Evolutionary conservation across 208 protist genomes (phyloP).

Genomic region (Herpetomonas samuelpessoai): DNA sequence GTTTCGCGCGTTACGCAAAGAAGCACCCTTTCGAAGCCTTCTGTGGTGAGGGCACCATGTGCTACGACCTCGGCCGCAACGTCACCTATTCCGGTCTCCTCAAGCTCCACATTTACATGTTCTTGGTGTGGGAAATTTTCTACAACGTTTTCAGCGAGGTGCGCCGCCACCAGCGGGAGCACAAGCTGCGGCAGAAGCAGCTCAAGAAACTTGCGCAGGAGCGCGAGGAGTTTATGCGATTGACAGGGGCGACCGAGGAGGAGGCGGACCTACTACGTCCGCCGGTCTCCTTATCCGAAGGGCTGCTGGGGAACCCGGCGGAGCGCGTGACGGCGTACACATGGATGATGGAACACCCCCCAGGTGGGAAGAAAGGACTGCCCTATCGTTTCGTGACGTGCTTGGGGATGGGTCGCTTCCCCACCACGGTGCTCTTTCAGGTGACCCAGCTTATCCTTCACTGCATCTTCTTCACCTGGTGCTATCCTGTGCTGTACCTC

Average conservation of each 20-base stretch:
- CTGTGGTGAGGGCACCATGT: conserved; percentile 43
- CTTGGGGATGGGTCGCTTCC: conserved; percentile 39
- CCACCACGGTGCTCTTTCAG: conserved; percentile 51
- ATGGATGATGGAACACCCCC: conserved; percentile 73
- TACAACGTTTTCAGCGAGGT: conserved; percentile 59
- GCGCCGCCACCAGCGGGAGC: conserved; percentile 23
- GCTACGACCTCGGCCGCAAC: conserved; percentile 43
- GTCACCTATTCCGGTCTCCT: conserved; percentile 48
- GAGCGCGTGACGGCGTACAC: conserved; percentile 60
- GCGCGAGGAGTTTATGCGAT: conserved; percentile 34
- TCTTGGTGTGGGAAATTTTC: conserved; percentile 56
- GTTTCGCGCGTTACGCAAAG: conserved; percentile 26
- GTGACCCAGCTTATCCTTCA: conserved; percentile 49
- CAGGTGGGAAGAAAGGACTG: conserved; percentile 40
- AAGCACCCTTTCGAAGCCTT: conserved; percentile 28
- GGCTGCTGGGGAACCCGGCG: conserved; percentile 25
- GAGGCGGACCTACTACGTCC: conserved; percentile 33
- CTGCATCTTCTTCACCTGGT: conserved; percentile 39
- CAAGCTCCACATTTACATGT: conserved; percentile 59
- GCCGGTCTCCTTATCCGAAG: conserved; percentile 25
- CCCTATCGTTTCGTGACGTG: conserved; percentile 48
- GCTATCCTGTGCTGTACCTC: conserved; percentile 43
- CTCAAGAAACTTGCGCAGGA: conserved; percentile 21
- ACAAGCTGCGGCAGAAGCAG: conserved; percentile 20
- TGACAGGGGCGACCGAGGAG: conserved; percentile 25